A percentile compares a stretch with the other conserved stretches of the same genome.
Conservation (phyloP, 176 grass and related monocot species). For the Oryza brachyantha region DNA sequence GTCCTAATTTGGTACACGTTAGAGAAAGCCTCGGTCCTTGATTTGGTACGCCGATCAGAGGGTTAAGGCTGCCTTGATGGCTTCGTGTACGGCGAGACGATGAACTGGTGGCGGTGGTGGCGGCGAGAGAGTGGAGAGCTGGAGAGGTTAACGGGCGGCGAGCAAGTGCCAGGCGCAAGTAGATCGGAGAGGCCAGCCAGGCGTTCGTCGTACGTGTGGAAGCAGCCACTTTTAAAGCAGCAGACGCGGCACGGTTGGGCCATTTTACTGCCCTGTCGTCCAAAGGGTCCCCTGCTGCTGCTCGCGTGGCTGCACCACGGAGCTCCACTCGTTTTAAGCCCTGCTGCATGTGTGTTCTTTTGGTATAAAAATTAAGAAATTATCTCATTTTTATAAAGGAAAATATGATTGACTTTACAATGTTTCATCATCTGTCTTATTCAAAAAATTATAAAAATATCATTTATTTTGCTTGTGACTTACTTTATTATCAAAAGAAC, state of each 20-base stretch:
- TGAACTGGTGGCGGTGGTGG: background rate
- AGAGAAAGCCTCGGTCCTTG: conserved; percentile 3
- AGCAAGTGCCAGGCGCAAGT: background rate
- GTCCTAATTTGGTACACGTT: background rate
- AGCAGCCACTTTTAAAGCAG: conserved; percentile 26
- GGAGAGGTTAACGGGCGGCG: conserved; percentile 16
- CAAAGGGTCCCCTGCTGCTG: background rate
- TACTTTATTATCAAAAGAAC: no score
- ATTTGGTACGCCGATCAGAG: background rate
- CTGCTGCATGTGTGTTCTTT: no score
- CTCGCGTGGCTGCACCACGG: background rate
- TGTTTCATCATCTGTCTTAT: no score
- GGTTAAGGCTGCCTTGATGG: no score
- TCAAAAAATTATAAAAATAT: no score
- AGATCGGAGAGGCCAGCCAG: background rate
- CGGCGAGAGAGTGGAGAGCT: background rate
- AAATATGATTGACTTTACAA: no score
- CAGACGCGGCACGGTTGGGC: background rate
- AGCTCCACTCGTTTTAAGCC: background rate
- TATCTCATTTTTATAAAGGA: no score
- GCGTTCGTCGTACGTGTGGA: background rate
- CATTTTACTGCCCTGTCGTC: conserved; percentile 33
- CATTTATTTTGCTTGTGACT: no score
- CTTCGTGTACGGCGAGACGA: background rate
- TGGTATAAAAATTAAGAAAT: no score